Percentiles rank a stretch among this genome's conserved stretches.
phyloP scores from a whole-genome alignment of 2,329 filamentous ascomycete species.

The Hypomyces perniciosus region DNA sequence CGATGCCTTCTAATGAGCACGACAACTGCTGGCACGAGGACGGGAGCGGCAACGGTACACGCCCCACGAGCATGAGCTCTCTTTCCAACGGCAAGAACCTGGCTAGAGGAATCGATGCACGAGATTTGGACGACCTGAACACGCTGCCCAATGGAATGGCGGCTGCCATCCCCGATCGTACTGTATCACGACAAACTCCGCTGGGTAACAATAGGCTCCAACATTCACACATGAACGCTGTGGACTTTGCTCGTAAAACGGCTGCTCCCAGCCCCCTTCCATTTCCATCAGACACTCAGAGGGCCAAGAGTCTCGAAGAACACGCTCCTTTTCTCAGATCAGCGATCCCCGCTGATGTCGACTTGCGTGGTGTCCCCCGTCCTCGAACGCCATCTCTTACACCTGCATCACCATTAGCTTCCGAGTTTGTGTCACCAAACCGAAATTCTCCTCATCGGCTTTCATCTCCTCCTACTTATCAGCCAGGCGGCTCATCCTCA shows the following conservation, averaged over 20 bases:
- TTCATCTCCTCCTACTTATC: conserved; percentile 58
- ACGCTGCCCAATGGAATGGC: conserved; percentile 23
- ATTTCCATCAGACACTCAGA: conserved; percentile 5
- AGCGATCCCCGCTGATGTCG: conserved; percentile 14
- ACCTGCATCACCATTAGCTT: conserved; percentile 17
- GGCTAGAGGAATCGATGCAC: conserved; percentile 26
- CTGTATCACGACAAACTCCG: conserved; percentile 18
- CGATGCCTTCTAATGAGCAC: conserved; percentile 35
- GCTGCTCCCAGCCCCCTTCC: conserved; percentile 19
- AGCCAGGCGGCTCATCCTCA: conserved; percentile 31
- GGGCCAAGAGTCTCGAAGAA: conserved; percentile 15
- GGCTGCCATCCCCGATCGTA: conserved; percentile 24
- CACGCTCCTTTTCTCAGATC: conserved; percentile 14
- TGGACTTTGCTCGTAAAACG: conserved; percentile 14
- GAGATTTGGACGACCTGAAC: conserved; percentile 20
- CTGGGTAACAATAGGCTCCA: conserved; percentile 16
- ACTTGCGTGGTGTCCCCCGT: conserved; percentile 7
- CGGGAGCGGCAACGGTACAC: conserved; percentile 28
- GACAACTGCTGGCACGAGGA: conserved; percentile 11
- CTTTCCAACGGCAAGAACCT: conserved; percentile 50
- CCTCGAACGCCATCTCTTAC: conserved; percentile 8
- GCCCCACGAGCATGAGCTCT: conserved; percentile 52
- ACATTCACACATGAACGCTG: conserved; percentile 6
- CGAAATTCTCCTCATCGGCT: conserved; percentile 47
- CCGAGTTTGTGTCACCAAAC: conserved; percentile 22